These are phyloP conservation scores for Salvia hispanica DNA, from an alignment of 257 asterid genomes.

Conservation along the genomic window DNA sequence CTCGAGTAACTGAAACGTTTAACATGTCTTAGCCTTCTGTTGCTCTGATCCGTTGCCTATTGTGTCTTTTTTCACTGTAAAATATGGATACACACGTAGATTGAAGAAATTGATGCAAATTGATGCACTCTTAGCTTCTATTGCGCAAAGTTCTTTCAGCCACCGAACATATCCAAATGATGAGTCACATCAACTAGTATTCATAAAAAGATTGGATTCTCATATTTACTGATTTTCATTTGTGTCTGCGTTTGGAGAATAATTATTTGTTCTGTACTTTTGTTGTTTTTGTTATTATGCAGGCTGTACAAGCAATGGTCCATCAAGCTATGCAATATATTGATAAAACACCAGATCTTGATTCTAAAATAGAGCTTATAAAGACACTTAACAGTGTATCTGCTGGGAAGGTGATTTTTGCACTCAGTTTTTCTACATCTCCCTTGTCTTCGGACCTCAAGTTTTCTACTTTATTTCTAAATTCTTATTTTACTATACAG, in stretches of 20 bases:
- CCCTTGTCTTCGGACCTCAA: not conserved
- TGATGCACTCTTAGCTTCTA: not conserved
- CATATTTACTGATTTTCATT: not conserved
- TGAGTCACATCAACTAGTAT: not conserved
- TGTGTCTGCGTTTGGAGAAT: not conserved
- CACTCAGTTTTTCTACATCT: not conserved
- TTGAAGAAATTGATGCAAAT: not conserved
- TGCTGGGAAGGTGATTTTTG: conserved; percentile 82
- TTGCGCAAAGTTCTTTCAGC: not conserved
- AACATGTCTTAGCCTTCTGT: not conserved
- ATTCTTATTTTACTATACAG: conserved; percentile 35
- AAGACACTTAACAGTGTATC: conserved; percentile 87
- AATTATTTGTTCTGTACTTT: conserved; percentile 20
- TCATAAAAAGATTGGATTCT: not conserved
- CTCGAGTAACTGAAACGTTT: not conserved
- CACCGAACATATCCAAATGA: not conserved
- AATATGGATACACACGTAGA: not conserved
- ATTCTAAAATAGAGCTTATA: conserved; percentile 84
- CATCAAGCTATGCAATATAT: conserved; percentile 93
- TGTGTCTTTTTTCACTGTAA: not conserved
- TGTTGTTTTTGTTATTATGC: conserved; percentile 30
- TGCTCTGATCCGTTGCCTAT: not conserved
- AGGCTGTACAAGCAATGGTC: conserved; percentile 98
- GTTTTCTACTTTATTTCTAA: conserved; percentile 7
- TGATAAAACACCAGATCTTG: conserved; percentile 94